Conservation (phyloP, 2,329 filamentous ascomycete species). For the Raffaelea albimanens region DNA sequence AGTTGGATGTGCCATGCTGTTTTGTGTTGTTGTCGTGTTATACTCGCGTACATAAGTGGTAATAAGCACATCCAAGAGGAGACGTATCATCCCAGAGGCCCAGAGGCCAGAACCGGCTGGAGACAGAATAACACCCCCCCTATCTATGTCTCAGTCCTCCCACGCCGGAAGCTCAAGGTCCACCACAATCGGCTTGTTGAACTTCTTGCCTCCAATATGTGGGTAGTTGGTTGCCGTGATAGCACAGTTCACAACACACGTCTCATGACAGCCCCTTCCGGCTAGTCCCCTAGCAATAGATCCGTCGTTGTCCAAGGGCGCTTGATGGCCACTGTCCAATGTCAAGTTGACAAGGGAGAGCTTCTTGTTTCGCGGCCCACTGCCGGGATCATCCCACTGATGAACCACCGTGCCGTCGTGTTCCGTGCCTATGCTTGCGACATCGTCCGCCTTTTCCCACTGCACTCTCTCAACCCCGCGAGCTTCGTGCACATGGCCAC, state of each 20-base stretch:
- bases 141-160: constrained; percentile 15
- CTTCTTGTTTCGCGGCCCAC: constrained; percentile 44
- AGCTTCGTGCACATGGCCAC: constrained; percentile 63
- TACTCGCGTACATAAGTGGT: no score
- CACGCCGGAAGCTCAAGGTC: constrained; percentile 64
- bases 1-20: no score
- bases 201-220: constrained; percentile 49
- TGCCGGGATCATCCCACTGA: constrained; percentile 51
- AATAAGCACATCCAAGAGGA: no score
- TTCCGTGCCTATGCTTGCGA: no score
- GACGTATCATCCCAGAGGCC: no score
- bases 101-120: no score
- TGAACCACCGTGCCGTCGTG: no score
- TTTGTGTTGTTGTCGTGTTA: no score
- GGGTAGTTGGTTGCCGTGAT: constrained; percentile 61
- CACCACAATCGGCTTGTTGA: constrained; percentile 77
- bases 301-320: constrained; percentile 39
- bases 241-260: constrained; percentile 71
- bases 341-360: constrained; percentile 56
- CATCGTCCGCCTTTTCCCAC: constrained; percentile 42
- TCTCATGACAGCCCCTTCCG: constrained; percentile 45
- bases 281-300: constrained; percentile 5
- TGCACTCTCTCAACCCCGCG: constrained; percentile 53
- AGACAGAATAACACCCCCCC: not conserved
- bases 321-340: constrained; percentile 24